Conservation (phyloP, 1,139 yeast genomes). For the Yamadazyma atmosphaerica region DNA sequence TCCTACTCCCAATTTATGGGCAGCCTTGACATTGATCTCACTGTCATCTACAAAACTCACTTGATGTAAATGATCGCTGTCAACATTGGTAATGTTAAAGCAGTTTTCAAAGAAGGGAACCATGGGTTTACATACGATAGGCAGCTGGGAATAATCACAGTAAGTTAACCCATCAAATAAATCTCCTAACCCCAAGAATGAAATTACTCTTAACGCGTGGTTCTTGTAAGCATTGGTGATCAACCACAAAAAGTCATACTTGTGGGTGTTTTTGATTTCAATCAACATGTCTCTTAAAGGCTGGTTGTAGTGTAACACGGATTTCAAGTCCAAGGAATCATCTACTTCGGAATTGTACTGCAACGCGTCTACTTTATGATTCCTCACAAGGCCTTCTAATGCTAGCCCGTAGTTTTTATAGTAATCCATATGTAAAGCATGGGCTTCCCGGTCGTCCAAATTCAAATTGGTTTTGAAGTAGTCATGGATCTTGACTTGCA, state of each 20-base stretch:
- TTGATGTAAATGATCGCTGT: constrained; percentile 34
- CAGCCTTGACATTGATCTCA: constrained; percentile 61
- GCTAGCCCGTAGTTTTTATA: constrained; percentile 90
- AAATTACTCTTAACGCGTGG: constrained; percentile 78
- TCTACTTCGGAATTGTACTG: constrained; percentile 88
- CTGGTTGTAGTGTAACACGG: constrained; percentile 63
- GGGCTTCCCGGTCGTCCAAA: constrained; percentile 76
- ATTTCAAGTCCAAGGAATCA: constrained; percentile 84
- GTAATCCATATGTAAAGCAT: constrained; percentile 65
- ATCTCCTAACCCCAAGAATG: constrained; percentile 83
- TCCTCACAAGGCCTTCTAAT: constrained; percentile 78
- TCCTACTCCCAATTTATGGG: constrained; percentile 52
- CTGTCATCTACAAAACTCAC: constrained; percentile 80
- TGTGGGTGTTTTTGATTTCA: constrained; percentile 37
- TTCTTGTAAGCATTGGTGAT: constrained; percentile 92
- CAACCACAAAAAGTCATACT: constrained; percentile 63
- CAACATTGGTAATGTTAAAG: constrained; percentile 61
- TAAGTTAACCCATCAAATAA: constrained; percentile 89
- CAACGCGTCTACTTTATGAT: constrained; percentile 82
- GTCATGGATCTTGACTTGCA: constrained; percentile 82
- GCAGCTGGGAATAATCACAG: constrained; percentile 74
- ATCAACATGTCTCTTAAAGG: constrained; percentile 52
- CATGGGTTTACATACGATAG: constrained; percentile 88
- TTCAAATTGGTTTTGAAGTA: constrained; percentile 69
- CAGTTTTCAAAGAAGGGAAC: constrained; percentile 52